Evolutionary conservation across 2,329 filamentous ascomycete genomes (phyloP).

Genomic region (Botrytis porri): DNA sequence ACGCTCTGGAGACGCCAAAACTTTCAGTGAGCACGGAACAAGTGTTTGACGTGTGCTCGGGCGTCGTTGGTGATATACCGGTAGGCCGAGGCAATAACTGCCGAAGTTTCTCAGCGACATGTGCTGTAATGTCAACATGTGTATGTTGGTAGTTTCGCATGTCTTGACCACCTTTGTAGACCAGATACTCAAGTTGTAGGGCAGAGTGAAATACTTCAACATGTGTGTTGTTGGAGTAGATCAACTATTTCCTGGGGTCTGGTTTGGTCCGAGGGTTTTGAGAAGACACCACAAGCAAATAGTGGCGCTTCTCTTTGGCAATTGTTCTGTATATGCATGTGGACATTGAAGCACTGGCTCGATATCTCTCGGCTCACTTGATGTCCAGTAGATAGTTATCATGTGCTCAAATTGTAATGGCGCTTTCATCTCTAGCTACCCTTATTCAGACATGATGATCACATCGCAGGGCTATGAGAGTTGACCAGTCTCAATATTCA

Average conservation of each 20-base stretch:
- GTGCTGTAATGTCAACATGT: neutral
- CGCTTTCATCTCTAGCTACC: neutral
- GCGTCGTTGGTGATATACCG: neutral
- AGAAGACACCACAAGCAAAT: neutral
- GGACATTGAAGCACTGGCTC: neutral
- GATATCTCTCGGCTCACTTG: neutral
- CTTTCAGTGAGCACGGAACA: neutral
- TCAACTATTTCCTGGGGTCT: neutral
- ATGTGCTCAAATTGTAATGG: neutral
- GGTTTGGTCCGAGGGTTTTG: neutral
- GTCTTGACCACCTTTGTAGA: neutral
- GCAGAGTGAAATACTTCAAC: neutral
- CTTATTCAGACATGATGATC: neutral
- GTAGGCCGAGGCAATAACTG: neutral
- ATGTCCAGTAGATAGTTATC: neutral
- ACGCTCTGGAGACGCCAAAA: neutral
- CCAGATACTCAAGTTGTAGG: neutral
- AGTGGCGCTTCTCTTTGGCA: neutral
- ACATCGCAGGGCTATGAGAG: neutral
- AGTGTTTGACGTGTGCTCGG: neutral
- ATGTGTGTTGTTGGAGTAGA: neutral
- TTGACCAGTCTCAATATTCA: neutral
- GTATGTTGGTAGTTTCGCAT: neutral
- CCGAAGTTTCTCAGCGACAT: neutral
- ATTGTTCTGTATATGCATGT: neutral